Base-by-base conservation (phyloP, 1,284 basidiomycete species). In the Meripilus lineatus region DNA sequence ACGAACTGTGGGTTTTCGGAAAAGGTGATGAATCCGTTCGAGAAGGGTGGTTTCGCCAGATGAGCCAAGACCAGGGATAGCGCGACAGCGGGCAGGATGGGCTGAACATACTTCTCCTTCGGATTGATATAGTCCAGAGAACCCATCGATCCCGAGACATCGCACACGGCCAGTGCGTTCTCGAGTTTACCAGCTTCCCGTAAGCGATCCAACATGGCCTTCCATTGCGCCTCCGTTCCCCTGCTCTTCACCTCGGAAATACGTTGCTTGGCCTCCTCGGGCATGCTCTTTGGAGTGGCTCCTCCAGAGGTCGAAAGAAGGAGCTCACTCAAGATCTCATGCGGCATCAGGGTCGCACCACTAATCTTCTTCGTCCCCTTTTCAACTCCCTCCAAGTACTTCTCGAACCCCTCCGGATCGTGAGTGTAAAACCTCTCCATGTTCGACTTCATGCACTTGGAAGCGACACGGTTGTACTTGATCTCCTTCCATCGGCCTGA, bases 131-230 rank as follows among this genome's bases (percentile, higher is more conserved):
- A 24, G 17, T 10, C n/a, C 6, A 37, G 14, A 8, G 11, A 1
- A 15, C 79, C 79, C 84, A 87, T 87, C 1, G 81, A 84, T 0
- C 81, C 84, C 0, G 81, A 84, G 11, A 87, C 83, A 53, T 88
- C 85, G 56, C 81, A 85, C 10, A 87, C 57, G 0, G 84, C 84
- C n/a, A 88, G 59, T 6, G 73, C 69, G 50, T 78, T 84, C 1
- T 81, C 72, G 32, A 89, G 53, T 8, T 63, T 58, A 0, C 81
- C 81, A 0, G 73, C 66, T 32, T 76, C 75, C 11, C 68, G 63
- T 7, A 87, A 61, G 6, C 69, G 68, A 13, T 67, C 59, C 15
- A 87, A 63, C 24, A 87, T 65, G 0, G 76, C 64, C 44, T 71
- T 69, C 85, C 84, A 89, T 57, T 88, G 85, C 0, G 69, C 72